Percentiles rank a stretch among this genome's conserved stretches.
Conservation (phyloP, 768 basidiomycete species). For the Panellus pusillus region DNA sequence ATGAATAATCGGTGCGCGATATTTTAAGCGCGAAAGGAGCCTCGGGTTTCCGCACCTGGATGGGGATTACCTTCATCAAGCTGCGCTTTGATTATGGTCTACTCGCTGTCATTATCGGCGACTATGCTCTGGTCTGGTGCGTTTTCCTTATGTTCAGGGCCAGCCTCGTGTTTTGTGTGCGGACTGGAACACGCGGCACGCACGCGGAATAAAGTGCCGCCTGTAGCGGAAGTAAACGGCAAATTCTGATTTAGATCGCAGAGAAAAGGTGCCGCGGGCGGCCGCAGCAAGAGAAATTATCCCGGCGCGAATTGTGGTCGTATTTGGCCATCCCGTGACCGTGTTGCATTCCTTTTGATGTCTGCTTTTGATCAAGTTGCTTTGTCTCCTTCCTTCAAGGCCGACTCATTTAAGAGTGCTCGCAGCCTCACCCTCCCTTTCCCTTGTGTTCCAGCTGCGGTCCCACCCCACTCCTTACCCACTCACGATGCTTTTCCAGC, state of each 20-base stretch:
- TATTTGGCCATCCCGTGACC: background rate
- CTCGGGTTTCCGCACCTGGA: constrained; percentile 1
- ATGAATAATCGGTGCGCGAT: constrained; percentile 7
- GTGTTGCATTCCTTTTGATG: background rate
- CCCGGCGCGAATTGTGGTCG: constrained; percentile 2
- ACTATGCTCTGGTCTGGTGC: background rate
- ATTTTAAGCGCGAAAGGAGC: constrained; percentile 18
- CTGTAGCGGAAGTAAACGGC: constrained; percentile 7
- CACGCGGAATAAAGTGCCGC: constrained; percentile 4
- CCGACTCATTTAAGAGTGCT: constrained; percentile 9
- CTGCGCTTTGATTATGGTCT: background rate
- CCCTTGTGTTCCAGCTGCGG: constrained; percentile 11
- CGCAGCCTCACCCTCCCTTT: constrained; percentile 15
- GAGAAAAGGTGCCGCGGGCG: constrained; percentile 10
- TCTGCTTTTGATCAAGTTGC: background rate
- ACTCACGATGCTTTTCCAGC: constrained; percentile 23
- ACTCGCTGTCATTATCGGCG: background rate
- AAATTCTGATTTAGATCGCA: constrained; percentile 4
- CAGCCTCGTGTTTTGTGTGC: constrained; percentile 13
- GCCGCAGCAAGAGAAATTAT: constrained; percentile 8
- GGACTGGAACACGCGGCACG: constrained; percentile 9
- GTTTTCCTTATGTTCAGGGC: constrained; percentile 5
- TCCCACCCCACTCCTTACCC: constrained; percentile 12
- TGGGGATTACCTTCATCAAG: constrained; percentile 4
- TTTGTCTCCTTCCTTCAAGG: constrained; percentile 17